Evolutionary conservation across 805 yeast genomes (phyloP).

Genomic region (Metschnikowia picachoensis): DNA sequence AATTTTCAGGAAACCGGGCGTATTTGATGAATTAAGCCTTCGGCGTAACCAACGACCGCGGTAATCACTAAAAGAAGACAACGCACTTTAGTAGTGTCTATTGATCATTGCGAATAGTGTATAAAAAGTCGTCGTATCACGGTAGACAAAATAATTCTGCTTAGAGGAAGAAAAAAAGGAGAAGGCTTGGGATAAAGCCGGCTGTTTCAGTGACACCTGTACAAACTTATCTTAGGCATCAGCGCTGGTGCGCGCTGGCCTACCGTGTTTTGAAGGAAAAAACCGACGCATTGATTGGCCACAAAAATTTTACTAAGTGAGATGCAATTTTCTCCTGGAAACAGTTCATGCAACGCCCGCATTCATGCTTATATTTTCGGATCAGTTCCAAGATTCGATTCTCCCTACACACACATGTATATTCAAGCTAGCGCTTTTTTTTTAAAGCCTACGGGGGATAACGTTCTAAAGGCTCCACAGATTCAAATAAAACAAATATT

Average conservation of each 20-base stretch:
- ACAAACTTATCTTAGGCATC: constrained; percentile 7
- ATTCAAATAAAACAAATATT: too few relatives aligned
- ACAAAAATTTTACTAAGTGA: not conserved
- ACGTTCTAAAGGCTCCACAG: too few relatives aligned
- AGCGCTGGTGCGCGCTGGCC: not conserved
- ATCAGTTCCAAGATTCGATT: not conserved
- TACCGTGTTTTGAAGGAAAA: not conserved
- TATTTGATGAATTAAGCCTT: constrained; percentile 3
- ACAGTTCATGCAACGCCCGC: not conserved
- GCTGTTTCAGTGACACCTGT: not conserved
- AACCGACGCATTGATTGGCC: constrained; percentile 6
- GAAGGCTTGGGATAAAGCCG: too few relatives aligned
- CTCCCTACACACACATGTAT: not conserved
- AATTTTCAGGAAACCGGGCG: not conserved
- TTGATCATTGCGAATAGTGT: too few relatives aligned
- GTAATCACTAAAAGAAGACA: too few relatives aligned
- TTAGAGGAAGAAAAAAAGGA: too few relatives aligned
- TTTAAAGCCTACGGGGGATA: too few relatives aligned
- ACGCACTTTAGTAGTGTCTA: too few relatives aligned
- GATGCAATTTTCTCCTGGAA: not conserved
- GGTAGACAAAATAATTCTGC: too few relatives aligned
- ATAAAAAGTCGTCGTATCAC: too few relatives aligned
- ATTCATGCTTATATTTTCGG: not conserved
- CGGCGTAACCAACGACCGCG: not conserved
- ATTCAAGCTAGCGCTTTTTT: too few relatives aligned